Evolutionary conservation across 345 rosid species (phyloP), one percentile per base, ranked within the genome.

Genomic region (Sonneratia alba): DNA sequence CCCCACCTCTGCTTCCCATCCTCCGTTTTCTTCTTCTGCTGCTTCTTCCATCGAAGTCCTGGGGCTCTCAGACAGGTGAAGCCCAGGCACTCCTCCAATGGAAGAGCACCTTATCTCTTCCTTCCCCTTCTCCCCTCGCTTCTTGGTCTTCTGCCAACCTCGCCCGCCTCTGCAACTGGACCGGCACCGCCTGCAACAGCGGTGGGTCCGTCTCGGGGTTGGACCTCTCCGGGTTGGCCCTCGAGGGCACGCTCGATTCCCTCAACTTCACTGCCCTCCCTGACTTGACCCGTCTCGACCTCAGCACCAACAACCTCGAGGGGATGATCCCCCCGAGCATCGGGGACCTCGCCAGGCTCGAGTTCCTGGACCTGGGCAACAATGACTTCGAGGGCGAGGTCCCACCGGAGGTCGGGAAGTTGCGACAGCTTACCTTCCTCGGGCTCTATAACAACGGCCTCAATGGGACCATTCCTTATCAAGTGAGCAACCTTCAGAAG

Each of bases 81-180:
- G 91, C 90, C 9, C 78, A 81, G 72, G 92, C 90, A 74, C 96
- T 89, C 15, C 21, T 86, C 77, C 73, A 56, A 71, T 87, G 96
- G 96, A 87, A 78, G 80, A 71, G 62, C 80, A 79, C 56, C 74
- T 69, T 88, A 16, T 6, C 62, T 12, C 55, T 48, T 42, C 70
- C 49, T 64, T 48, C 80, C 7, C 78, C 83, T 5, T 43, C 82
- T 75, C 68, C 76, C 66, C 84, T 87, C 8, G 32, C 48, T 70
- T 86, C 96, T 19, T 89, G 96, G 96, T 81, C 92, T 16, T 68
- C 71, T 43, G 12, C 82, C 76, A 84, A 84, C 77, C 18, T 83
- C 81, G 48, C 40, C 78, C 81, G 32, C 63, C 85, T 85, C 79
- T 87, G 96, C 87, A 87, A 80, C 79, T 89, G 96, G 96, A 77